A percentile compares a stretch with the other conserved stretches of the same genome.
Evolutionary conservation across 805 yeast genomes (phyloP).

Genomic region (Kodamaea kakaduensis): DNA sequence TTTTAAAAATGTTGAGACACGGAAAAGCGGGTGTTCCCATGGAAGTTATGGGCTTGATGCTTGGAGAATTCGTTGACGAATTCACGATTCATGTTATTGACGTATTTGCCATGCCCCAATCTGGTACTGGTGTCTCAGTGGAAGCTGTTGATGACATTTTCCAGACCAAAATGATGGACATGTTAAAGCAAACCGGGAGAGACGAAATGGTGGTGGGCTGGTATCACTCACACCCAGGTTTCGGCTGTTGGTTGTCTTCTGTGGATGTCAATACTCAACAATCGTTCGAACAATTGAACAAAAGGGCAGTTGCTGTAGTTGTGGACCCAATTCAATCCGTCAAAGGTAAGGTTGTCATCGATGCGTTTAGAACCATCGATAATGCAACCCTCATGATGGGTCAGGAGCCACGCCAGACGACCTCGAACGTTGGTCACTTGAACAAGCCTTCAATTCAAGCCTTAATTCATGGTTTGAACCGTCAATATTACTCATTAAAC

Average conservation of each 20-base stretch:
- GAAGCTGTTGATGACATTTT: constrained; percentile 99
- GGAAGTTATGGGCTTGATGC: constrained; percentile 94
- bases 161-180: constrained; percentile 99
- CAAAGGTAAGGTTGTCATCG: constrained; percentile 97
- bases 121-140: constrained; percentile 97
- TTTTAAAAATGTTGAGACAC: constrained; percentile 94
- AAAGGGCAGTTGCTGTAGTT: constrained; percentile 96
- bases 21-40: constrained; percentile 87
- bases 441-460: constrained; percentile 97
- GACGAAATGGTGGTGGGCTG: constrained; percentile 99
- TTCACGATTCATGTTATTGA: constrained; percentile 96
- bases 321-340: constrained; percentile 98
- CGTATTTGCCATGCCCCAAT: constrained; percentile 99
- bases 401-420: constrained; percentile 96
- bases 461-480: constrained; percentile 91
- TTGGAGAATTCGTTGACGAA: constrained; percentile 97
- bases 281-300: constrained; percentile 92
- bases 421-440: constrained; percentile 90
- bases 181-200: constrained; percentile 98
- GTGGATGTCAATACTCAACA: constrained; percentile 98
- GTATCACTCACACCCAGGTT: constrained; percentile 97
- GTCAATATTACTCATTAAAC: constrained; percentile 93
- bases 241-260: constrained; percentile 97
- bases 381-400: constrained; percentile 88
- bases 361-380: constrained; percentile 93